These are phyloP conservation scores for Cubamyces sp. DNA, from an alignment of 768 basidiomycete genomes.

Conservation along the genomic window DNA sequence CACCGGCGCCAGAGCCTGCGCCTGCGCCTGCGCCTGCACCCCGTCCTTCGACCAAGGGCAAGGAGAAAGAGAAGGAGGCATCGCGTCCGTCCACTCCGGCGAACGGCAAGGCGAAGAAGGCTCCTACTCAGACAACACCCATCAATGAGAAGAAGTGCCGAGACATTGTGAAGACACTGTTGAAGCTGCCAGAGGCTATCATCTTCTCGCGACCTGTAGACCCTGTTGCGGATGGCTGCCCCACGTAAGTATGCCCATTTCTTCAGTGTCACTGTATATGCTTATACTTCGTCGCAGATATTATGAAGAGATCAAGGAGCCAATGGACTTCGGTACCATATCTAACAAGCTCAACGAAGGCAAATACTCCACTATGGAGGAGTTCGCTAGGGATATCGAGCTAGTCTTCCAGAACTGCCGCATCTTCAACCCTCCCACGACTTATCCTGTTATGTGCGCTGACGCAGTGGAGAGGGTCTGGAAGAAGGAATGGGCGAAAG, in stretches of 20 bases:
- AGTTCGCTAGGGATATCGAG: slow-evolving; percentile 77
- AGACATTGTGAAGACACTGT: slow-evolving; percentile 64
- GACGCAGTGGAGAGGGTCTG: slow-evolving; percentile 74
- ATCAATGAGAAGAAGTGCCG: slow-evolving; percentile 86
- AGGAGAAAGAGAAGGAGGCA: slow-evolving; percentile 65
- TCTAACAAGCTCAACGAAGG: slow-evolving; percentile 63
- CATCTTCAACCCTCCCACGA: slow-evolving; percentile 85
- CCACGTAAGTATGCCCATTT: slow-evolving; percentile 65
- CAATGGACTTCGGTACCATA: slow-evolving; percentile 95
- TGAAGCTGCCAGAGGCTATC: slow-evolving; percentile 63
- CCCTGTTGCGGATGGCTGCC: slow-evolving; percentile 80
- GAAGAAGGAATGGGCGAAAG: slow-evolving; percentile 87
- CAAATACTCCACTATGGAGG: slow-evolving; percentile 80
- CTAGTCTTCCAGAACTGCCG: slow-evolving; percentile 90
- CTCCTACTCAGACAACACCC: slow-evolving; percentile 44
- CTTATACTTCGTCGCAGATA: slow-evolving; percentile 58
- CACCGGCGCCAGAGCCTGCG: slow-evolving; percentile 24
- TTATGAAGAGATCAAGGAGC: slow-evolving; percentile 85
- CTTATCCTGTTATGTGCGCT: slow-evolving; percentile 73
- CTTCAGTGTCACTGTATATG: not conserved
- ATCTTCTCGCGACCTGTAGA: slow-evolving; percentile 88
- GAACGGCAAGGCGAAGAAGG: slow-evolving; percentile 42
- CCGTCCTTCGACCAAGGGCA: slow-evolving; percentile 65
- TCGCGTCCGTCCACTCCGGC: slow-evolving; percentile 39
- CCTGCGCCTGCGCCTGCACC: slow-evolving; percentile 29